Evolutionary conservation across 306 rosid genomes (phyloP).

Genomic region (Psophocarpus tetragonolobus): DNA sequence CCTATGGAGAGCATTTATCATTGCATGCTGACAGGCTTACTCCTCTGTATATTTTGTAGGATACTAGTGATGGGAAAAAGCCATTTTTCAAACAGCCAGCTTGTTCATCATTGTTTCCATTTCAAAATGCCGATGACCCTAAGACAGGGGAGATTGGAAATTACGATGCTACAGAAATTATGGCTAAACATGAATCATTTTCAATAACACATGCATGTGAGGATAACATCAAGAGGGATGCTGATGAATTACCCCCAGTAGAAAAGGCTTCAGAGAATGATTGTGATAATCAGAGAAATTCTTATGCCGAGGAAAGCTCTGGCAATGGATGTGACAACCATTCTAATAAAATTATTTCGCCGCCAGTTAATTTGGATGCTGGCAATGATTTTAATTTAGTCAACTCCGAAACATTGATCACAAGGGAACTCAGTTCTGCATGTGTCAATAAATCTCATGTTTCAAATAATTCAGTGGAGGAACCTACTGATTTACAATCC

Average conservation of each 20-base stretch:
- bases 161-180: conserved; percentile 18
- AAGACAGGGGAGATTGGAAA: conserved; percentile 38
- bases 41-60: conserved; percentile 26
- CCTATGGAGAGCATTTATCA: conserved; percentile 8
- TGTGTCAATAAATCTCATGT: conserved; percentile 23
- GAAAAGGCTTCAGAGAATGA: conserved; percentile 37
- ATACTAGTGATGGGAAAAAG: conserved; percentile 26
- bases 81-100: conserved; percentile 28
- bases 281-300: conserved; percentile 25
- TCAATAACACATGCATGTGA: conserved; percentile 28
- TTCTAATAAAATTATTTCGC: conserved; percentile 31
- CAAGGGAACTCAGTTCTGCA: conserved; percentile 32
- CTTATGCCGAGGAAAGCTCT: conserved; percentile 15
- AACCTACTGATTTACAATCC: conserved; percentile 32
- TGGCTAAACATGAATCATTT: conserved; percentile 15
- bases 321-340: conserved; percentile 25
- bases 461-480: conserved; percentile 39
- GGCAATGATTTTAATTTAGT: conserved; percentile 28
- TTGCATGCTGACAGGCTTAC: neutral
- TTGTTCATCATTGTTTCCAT: conserved; percentile 33
- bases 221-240: conserved; percentile 33
- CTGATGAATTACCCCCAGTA: conserved; percentile 22
- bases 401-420: conserved; percentile 28
- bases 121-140: conserved; percentile 27
- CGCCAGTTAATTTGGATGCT: conserved; percentile 27